Percentiles rank a stretch among this genome's conserved stretches.
These are phyloP conservation scores for Stagonosporopsis tanaceti DNA, from an alignment of 2,329 filamentous ascomycete species.

Conservation along the genomic window DNA sequence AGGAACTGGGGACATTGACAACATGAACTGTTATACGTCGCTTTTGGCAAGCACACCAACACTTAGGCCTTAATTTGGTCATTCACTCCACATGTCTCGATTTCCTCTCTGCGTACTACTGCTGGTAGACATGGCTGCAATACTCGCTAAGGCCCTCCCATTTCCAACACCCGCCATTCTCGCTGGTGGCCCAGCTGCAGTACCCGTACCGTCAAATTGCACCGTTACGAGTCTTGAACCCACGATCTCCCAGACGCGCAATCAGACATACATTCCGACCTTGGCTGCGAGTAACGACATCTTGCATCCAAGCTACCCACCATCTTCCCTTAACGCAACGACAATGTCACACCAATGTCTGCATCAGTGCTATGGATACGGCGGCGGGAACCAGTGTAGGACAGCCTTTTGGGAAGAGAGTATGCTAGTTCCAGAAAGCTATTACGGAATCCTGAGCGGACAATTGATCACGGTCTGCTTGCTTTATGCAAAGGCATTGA, in stretches of 20 bases:
- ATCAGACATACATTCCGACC: constrained; percentile 34
- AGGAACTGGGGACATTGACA: too few relatives aligned
- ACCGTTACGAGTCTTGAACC: constrained; percentile 39
- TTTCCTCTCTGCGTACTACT: background rate
- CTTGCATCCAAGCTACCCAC: constrained; percentile 43
- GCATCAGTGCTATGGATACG: constrained; percentile 54
- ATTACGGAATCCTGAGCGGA: constrained; percentile 44
- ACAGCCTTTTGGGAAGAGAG: constrained; percentile 49
- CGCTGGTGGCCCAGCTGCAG: constrained; percentile 47
- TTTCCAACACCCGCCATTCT: constrained; percentile 17
- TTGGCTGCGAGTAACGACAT: constrained; percentile 27
- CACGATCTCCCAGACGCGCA: constrained; percentile 6
- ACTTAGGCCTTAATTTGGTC: too few relatives aligned
- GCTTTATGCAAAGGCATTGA: constrained; percentile 42
- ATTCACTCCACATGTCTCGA: background rate
- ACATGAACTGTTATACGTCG: background rate
- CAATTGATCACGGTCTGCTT: constrained; percentile 46
- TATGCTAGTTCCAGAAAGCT: constrained; percentile 46
- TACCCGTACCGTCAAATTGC: constrained; percentile 48
- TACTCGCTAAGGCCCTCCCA: background rate
- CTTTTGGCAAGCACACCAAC: too few relatives aligned
- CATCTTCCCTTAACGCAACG: constrained; percentile 36
- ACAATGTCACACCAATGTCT: constrained; percentile 46
- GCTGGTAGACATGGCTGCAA: background rate
- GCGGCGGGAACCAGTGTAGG: constrained; percentile 46